phyloP scores from a whole-genome alignment of 768 basidiomycete genomes.

The Daedaleopsis nitida region DNA sequence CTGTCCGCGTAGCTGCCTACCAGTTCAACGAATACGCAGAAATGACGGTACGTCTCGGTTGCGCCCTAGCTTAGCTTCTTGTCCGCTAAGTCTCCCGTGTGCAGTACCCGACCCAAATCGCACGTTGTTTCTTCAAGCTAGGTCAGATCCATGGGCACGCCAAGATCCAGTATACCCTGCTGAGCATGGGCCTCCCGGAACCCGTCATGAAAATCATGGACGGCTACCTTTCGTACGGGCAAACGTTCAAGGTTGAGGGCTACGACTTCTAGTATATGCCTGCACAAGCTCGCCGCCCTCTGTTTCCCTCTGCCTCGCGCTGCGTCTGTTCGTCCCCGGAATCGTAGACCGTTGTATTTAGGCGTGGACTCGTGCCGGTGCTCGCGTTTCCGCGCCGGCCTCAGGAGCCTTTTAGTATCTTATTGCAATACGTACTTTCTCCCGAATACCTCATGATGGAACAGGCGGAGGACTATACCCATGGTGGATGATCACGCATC shows the following conservation, averaged over 20 bases:
- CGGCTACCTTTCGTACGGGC: constrained; percentile 85
- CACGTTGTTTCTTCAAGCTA: constrained; percentile 89
- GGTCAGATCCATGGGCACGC: constrained; percentile 91
- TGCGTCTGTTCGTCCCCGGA: constrained; percentile 6
- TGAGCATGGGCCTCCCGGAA: constrained; percentile 94
- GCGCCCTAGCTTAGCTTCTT: too few species aligned
- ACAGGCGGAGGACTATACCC: too few species aligned
- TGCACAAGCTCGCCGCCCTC: background rate
- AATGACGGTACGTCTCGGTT: constrained; percentile 65
- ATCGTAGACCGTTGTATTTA: constrained; percentile 8
- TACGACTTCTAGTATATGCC: constrained; percentile 58
- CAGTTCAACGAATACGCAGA: constrained; percentile 89
- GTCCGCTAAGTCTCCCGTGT: constrained; percentile 6
- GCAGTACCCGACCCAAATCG: constrained; percentile 89
- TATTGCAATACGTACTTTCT: constrained; percentile 14
- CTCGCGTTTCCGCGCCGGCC: background rate
- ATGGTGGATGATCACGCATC: too few species aligned
- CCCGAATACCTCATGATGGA: too few species aligned
- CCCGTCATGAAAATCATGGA: constrained; percentile 92
- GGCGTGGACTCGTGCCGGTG: background rate
- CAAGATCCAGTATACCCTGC: constrained; percentile 89
- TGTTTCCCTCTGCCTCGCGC: background rate
- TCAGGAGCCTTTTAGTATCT: constrained; percentile 8
- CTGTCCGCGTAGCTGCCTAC: constrained; percentile 91
- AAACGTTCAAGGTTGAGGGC: constrained; percentile 85